Conservation (phyloP, 441 rosid genomes). For the Heliophila coronopifolia region DNA sequence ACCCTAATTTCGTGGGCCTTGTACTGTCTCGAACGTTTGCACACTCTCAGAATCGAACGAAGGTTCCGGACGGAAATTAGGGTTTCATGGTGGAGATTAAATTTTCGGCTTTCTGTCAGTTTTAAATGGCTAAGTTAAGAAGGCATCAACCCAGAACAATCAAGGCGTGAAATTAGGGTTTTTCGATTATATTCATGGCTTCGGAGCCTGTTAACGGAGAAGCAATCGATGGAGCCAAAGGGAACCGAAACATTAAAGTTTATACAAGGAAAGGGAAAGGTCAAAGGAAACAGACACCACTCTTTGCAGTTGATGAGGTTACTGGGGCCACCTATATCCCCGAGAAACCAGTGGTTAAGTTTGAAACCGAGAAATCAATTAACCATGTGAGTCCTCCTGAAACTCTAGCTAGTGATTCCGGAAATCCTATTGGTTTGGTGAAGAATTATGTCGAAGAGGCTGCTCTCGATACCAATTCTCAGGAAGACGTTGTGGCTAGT, state of each 20-base stretch:
- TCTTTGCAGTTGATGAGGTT: slow-evolving; percentile 13
- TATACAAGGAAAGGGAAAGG: slow-evolving; percentile 67
- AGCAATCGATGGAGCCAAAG: slow-evolving; percentile 48
- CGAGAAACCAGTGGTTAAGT: slow-evolving; percentile 8
- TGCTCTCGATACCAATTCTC: slow-evolving; percentile 1
- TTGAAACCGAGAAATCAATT: slow-evolving; percentile 3
- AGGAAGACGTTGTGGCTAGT: slow-evolving; percentile 3
- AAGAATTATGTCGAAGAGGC: slow-evolving; percentile 3
- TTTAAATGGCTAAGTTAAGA: not conserved
- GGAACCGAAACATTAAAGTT: slow-evolving; percentile 65
- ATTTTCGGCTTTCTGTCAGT: not conserved
- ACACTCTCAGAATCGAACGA: slow-evolving; percentile 17
- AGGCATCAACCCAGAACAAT: slow-evolving; percentile 15
- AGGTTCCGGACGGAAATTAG: slow-evolving; percentile 33
- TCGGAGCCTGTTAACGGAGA: slow-evolving; percentile 68
- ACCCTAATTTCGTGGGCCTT: slow-evolving; percentile 24
- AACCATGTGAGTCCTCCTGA: slow-evolving; percentile 28
- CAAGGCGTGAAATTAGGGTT: slow-evolving; percentile 43
- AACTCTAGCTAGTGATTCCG: slow-evolving; percentile 24
- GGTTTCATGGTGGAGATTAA: slow-evolving; percentile 42
- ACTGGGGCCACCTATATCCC: not conserved
- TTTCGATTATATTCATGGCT: slow-evolving; percentile 73
- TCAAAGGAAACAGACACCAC: slow-evolving; percentile 24
- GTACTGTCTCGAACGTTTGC: not conserved
- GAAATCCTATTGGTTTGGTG: slow-evolving; percentile 14